A percentile compares a stretch with the other conserved stretches of the same genome.
phyloP scores from a whole-genome alignment of 345 rosid species.

The Eucalyptus curtisii region DNA sequence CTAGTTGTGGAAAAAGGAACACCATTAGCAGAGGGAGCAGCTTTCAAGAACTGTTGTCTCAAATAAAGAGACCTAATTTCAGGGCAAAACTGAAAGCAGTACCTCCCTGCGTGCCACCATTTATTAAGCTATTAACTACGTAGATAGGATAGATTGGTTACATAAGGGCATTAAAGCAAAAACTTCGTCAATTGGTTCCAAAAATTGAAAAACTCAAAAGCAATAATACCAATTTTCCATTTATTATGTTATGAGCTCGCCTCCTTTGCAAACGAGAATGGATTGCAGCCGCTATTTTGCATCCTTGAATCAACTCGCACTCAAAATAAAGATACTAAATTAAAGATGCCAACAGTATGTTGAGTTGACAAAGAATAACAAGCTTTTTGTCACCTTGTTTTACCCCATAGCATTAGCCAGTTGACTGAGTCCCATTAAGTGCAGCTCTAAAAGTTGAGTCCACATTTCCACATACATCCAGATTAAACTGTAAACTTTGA shows the following conservation, averaged over 20 bases:
- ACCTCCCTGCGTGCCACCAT: not conserved
- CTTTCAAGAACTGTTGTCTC: not conserved
- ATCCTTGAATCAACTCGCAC: not conserved
- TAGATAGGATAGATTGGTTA: not conserved
- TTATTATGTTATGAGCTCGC: not conserved
- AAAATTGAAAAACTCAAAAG: not conserved
- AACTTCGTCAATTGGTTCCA: not conserved
- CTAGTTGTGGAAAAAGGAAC: not conserved
- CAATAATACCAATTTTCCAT: not conserved
- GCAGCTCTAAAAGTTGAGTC: not conserved
- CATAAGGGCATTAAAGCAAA: not conserved
- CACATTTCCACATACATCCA: not conserved
- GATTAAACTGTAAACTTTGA: not conserved
- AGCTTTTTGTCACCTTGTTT: not conserved
- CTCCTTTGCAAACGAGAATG: not conserved
- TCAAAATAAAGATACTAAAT: not conserved
- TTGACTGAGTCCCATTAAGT: not conserved
- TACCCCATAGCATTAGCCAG: not conserved
- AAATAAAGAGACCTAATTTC: not conserved
- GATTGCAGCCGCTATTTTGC: not conserved
- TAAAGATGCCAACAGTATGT: not conserved
- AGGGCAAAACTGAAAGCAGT: not conserved
- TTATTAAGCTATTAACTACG: not conserved
- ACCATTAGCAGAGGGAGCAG: not conserved
- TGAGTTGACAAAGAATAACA: not conserved